Evolutionary conservation across 371 early-diverging fungal genomes (phyloP).

Genomic region (Coemansia sp.): DNA sequence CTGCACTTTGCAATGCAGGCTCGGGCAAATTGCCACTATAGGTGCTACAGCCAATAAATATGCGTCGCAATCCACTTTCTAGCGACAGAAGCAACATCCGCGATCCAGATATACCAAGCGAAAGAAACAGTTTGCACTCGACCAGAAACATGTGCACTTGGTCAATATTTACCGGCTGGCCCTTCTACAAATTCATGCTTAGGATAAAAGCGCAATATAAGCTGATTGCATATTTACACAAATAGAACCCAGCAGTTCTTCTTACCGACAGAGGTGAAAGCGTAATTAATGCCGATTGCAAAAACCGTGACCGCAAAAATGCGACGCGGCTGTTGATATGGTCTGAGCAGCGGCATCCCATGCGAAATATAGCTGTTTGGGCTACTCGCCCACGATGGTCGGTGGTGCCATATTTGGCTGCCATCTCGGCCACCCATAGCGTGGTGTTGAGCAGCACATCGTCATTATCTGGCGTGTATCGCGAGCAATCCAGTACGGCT

Average conservation of each 20-base stretch:
- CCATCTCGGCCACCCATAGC: constrained; percentile 40
- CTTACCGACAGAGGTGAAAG: constrained; percentile 36
- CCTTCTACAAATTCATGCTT: constrained; percentile 12
- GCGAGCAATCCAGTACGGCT: constrained; percentile 39
- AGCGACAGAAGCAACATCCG: constrained; percentile 28
- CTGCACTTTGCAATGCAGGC: constrained; percentile 22
- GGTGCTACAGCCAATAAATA: constrained; percentile 17
- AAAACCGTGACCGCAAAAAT: constrained; percentile 35
- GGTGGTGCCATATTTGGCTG: constrained; percentile 23
- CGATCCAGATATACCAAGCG: constrained; percentile 35
- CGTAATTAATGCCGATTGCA: constrained; percentile 33
- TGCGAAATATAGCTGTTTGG: constrained; percentile 33
- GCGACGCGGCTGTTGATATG: constrained; percentile 25
- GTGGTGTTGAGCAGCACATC: constrained; percentile 35
- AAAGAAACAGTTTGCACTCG: constrained; percentile 29
- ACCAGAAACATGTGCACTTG: constrained; percentile 34
- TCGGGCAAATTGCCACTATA: constrained; percentile 25
- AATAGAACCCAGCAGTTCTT: neutral
- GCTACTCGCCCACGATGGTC: constrained; percentile 36
- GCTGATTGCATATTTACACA: neutral
- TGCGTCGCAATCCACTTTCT: constrained; percentile 19
- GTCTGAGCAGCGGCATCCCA: constrained; percentile 40
- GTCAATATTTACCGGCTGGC: constrained; percentile 16
- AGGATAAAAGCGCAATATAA: neutral
- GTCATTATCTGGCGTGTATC: constrained; percentile 34